Percentiles rank a stretch among this genome's conserved stretches.
Conservation (phyloP, 805 yeast species). For the Saccharomycopsis sp. region DNA sequence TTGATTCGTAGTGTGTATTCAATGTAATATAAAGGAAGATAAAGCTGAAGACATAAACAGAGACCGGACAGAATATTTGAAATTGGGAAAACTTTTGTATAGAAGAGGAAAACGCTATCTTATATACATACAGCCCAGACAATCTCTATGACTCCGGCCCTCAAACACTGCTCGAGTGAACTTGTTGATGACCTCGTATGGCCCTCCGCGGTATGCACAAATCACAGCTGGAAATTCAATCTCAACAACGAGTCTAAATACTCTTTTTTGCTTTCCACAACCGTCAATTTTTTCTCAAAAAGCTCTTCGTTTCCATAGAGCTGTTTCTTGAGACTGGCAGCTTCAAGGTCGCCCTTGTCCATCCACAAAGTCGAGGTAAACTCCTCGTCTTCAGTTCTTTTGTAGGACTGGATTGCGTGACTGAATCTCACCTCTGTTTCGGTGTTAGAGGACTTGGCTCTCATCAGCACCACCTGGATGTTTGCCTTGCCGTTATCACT, state of each 20-base stretch:
- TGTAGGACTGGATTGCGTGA: constrained; percentile 63
- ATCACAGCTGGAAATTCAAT: background rate
- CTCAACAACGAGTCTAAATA: constrained; percentile 8
- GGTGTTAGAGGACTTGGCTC: constrained; percentile 56
- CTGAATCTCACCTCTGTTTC: constrained; percentile 55
- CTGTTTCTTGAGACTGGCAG: constrained; percentile 25
- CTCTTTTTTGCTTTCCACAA: background rate
- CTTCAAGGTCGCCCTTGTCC: constrained; percentile 32
- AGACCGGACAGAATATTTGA: too few species aligned
- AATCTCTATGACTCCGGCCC: background rate
- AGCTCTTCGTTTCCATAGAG: constrained; percentile 13
- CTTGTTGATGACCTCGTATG: background rate
- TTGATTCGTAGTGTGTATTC: background rate
- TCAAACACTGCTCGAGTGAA: too few species aligned
- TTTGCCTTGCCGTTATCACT: constrained; percentile 26
- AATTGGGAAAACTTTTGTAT: too few species aligned
- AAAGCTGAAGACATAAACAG: too few species aligned
- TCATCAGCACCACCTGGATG: constrained; percentile 68
- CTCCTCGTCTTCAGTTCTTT: constrained; percentile 55
- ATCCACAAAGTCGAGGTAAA: constrained; percentile 39
- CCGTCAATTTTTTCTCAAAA: background rate
- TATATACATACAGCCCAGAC: background rate
- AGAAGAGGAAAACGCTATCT: background rate
- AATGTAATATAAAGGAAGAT: background rate
- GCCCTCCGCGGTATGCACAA: background rate